phyloP scores from a whole-genome alignment of 2,329 filamentous ascomycete species.

The Anthostomella pinea region DNA sequence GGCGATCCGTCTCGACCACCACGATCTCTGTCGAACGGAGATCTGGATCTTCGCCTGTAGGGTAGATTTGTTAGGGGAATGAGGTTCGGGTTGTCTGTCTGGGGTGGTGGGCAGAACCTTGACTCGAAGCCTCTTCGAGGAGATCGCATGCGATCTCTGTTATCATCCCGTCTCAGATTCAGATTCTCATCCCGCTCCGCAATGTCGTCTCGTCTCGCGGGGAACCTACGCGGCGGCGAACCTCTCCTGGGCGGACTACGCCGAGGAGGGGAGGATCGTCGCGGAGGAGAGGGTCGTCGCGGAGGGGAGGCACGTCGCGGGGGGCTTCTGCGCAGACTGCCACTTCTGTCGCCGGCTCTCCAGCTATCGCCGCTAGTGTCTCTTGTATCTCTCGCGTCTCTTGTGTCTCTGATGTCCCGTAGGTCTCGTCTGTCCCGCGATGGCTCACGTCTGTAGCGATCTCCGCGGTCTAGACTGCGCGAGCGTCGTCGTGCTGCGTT shows the following conservation, averaged over 20 bases:
- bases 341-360: conserved; percentile 39
- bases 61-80: conserved; percentile 27
- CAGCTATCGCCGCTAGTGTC: conserved; percentile 33
- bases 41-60: conserved; percentile 52
- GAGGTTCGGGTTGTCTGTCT: conserved; percentile 22
- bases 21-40: conserved; percentile 49
- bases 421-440: conserved; percentile 29
- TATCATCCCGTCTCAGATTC: no score
- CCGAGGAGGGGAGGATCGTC: conserved; percentile 30
- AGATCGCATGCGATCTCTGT: conserved; percentile 39
- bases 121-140: conserved; percentile 38
- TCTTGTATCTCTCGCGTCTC: conserved; percentile 13
- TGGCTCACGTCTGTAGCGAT: conserved; percentile 39
- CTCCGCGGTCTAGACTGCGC: conserved; percentile 39
- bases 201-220: conserved; percentile 36
- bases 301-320: no score
- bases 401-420: conserved; percentile 10
- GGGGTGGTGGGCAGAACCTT: conserved; percentile 34
- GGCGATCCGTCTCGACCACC: conserved; percentile 32
- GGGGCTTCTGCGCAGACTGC: conserved; percentile 36
- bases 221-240: conserved; percentile 35
- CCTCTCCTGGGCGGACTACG: conserved; percentile 35
- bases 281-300: conserved; percentile 32
- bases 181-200: no score
- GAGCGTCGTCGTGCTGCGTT: conserved; percentile 42